Evolutionary conservation across 306 rosid genomes (phyloP).

Genomic region (Rosa multiflora): DNA sequence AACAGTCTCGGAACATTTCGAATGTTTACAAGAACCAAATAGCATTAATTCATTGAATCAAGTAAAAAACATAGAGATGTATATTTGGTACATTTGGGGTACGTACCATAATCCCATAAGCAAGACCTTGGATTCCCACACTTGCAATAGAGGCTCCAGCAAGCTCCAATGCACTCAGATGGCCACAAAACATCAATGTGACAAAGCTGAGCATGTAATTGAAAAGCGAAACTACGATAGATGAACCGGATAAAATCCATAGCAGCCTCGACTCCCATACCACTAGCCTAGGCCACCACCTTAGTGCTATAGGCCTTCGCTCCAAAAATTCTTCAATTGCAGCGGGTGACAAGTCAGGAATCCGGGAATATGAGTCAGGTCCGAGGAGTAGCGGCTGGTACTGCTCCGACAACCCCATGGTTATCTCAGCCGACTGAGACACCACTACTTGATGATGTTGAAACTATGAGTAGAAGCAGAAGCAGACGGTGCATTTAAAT

Average conservation of each 20-base stretch:
- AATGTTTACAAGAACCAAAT: background rate
- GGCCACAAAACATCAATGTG: conserved; percentile 55
- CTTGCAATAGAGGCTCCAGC: conserved; percentile 73
- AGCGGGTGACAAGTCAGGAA: conserved; percentile 37
- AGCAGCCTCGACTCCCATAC: conserved; percentile 68
- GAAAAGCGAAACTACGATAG: conserved; percentile 35
- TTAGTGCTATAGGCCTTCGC: conserved; percentile 17
- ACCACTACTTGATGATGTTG: background rate
- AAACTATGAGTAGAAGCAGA: background rate
- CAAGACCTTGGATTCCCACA: conserved; percentile 73
- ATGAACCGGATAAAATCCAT: conserved; percentile 47
- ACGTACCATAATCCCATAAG: conserved; percentile 70
- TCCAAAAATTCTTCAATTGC: conserved; percentile 42
- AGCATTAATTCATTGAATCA: background rate
- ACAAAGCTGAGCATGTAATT: conserved; percentile 48
- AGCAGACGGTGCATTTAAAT: background rate
- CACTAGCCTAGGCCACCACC: conserved; percentile 50
- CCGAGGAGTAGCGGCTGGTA: conserved; percentile 9
- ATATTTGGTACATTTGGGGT: background rate
- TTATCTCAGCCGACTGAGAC: background rate
- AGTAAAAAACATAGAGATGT: background rate
- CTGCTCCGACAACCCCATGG: background rate
- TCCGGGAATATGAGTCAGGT: conserved; percentile 22
- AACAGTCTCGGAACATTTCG: background rate
- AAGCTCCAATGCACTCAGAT: conserved; percentile 53